Percentiles rank a stretch among this genome's conserved stretches.
phyloP scores from a whole-genome alignment of 2,329 filamentous ascomycete genomes.

The Sphaerulina populicola region DNA sequence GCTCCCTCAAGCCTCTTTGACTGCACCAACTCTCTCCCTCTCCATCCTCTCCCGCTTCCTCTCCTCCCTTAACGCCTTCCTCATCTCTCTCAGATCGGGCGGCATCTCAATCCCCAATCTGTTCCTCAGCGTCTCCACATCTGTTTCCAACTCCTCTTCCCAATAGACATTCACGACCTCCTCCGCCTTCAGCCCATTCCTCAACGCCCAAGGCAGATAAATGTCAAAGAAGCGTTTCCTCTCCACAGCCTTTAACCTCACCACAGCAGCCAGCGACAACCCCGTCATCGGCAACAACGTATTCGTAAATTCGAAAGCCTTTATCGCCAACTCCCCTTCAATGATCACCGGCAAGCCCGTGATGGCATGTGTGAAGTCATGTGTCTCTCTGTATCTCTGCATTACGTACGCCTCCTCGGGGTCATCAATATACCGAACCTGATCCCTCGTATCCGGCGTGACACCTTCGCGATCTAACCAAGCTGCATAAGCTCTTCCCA shows the following conservation, averaged over 20 bases:
- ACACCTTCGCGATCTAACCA: conserved; percentile 96
- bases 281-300: conserved; percentile 93
- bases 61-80: conserved; percentile 61
- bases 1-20: conserved; percentile 2
- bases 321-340: conserved; percentile 96
- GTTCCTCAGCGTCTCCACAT: conserved; percentile 65
- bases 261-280: conserved; percentile 65
- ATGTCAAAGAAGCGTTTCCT: conserved; percentile 59
- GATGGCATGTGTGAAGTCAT: conserved; percentile 95
- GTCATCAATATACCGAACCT: conserved; percentile 85
- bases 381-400: conserved; percentile 93
- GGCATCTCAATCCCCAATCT: conserved; percentile 80
- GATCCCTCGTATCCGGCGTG: conserved; percentile 74
- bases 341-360: conserved; percentile 82
- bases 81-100: conserved; percentile 71
- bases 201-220: conserved; percentile 84
- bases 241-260: conserved; percentile 56
- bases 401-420: conserved; percentile 96
- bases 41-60: conserved; percentile 56
- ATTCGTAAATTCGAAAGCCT: conserved; percentile 95
- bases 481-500: conserved; percentile 72
- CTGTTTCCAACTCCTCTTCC: conserved; percentile 84
- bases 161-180: conserved; percentile 95
- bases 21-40: conserved; percentile 7
- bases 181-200: conserved; percentile 66